Percentiles rank a stretch among this genome's conserved stretches.
Evolutionary conservation across 176 grass and related monocot genomes (phyloP).

Genomic region (Oryza punctata): DNA sequence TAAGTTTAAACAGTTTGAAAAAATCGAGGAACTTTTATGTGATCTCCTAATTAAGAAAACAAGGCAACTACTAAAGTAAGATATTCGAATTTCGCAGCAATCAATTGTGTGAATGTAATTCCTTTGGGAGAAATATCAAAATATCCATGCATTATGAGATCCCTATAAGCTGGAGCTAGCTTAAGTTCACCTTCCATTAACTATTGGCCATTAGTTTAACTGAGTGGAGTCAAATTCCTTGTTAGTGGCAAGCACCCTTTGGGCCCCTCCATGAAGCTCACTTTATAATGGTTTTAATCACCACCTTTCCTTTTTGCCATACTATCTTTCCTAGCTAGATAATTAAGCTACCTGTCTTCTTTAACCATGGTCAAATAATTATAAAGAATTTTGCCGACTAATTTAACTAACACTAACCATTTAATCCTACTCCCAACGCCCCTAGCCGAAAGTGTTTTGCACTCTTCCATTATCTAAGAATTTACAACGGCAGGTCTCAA

Average conservation of each 20-base stretch:
- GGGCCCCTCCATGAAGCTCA: slow-evolving; percentile 45
- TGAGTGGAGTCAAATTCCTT: slow-evolving; percentile 59
- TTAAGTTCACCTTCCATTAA: slow-evolving; percentile 20
- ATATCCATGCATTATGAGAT: slow-evolving; percentile 25
- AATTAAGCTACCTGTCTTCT: slow-evolving; percentile 8
- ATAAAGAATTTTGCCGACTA: slow-evolving; percentile 25
- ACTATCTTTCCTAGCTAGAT: slow-evolving; percentile 38
- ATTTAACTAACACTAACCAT: background rate
- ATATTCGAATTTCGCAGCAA: background rate
- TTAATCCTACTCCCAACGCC: background rate
- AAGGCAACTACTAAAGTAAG: background rate
- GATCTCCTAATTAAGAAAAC: background rate
- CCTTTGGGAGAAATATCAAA: background rate
- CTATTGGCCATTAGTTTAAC: slow-evolving; percentile 19
- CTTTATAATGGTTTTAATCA: slow-evolving; percentile 42
- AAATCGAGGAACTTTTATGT: slow-evolving; percentile 1
- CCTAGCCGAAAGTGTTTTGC: background rate
- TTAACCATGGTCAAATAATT: slow-evolving; percentile 44
- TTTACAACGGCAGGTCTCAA: background rate
- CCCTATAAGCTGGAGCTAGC: slow-evolving; percentile 43
- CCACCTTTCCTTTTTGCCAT: slow-evolving; percentile 44
- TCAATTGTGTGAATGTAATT: background rate
- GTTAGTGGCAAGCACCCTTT: slow-evolving; percentile 71
- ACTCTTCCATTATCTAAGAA: background rate
- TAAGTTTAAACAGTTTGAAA: slow-evolving; percentile 16